These are phyloP conservation scores for Rhizoclosmatium globosum DNA, from an alignment of 192 early-diverging fungal species.

Conservation along the genomic window DNA sequence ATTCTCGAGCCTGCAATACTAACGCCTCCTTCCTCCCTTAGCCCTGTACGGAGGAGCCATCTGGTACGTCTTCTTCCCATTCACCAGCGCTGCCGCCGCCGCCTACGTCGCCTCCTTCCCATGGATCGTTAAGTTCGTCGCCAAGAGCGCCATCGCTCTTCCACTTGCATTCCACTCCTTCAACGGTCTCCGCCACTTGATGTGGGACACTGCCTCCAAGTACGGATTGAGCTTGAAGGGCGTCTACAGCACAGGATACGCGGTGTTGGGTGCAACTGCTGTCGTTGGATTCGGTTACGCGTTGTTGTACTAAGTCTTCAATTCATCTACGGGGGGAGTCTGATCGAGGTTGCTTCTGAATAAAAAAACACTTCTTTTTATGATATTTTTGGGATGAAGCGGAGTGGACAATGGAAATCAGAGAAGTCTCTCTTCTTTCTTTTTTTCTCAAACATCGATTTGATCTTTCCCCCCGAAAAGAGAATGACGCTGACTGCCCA, in stretches of 20 bases:
- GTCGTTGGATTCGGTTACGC: constrained; percentile 43
- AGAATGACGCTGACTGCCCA: constrained; percentile 26
- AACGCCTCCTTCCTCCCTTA: not conserved
- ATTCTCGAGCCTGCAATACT: too few relatives aligned
- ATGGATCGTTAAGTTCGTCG: constrained; percentile 67
- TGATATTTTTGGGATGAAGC: not conserved
- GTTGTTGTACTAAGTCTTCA: constrained; percentile 4
- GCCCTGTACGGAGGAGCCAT: constrained; percentile 57
- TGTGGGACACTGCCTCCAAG: constrained; percentile 82
- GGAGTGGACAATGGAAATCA: not conserved
- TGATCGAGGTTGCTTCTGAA: not conserved
- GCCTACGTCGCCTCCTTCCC: constrained; percentile 74
- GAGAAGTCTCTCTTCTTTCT: not conserved
- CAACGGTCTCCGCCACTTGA: constrained; percentile 90
- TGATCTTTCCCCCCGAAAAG: not conserved
- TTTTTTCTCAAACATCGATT: not conserved
- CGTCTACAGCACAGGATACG: constrained; percentile 85
- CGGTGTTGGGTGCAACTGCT: constrained; percentile 70
- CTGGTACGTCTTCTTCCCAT: constrained; percentile 73
- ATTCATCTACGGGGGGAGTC: not conserved
- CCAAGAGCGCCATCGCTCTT: constrained; percentile 74
- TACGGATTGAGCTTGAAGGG: constrained; percentile 72
- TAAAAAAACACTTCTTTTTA: not conserved
- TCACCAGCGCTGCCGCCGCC: constrained; percentile 74
- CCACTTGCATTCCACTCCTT: constrained; percentile 85